These are phyloP conservation scores for Verruconis gallopava DNA, from an alignment of 2,329 filamentous ascomycete species.

Conservation along the genomic window DNA sequence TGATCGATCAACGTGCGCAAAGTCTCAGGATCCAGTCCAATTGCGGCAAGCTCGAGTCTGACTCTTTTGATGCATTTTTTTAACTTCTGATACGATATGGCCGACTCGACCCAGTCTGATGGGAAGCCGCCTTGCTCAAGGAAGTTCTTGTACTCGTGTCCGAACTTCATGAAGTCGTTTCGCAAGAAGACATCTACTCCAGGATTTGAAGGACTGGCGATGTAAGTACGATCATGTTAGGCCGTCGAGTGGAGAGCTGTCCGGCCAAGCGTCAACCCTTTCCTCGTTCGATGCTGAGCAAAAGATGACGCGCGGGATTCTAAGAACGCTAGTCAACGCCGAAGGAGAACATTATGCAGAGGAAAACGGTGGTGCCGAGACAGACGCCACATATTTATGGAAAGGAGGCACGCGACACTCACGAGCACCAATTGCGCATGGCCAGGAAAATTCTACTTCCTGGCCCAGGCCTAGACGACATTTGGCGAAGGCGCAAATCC, in stretches of 20 bases:
- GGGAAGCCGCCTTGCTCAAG: constrained; percentile 64
- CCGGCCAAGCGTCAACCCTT: not conserved
- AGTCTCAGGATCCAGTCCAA: constrained; percentile 62
- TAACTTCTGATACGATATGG: constrained; percentile 71
- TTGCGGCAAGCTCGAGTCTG: constrained; percentile 51
- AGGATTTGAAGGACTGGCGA: no score
- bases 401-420: not conserved
- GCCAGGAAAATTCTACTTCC: not conserved
- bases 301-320: no score
- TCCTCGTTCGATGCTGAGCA: no score
- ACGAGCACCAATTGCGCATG: not conserved
- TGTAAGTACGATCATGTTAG: constrained; percentile 1
- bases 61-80: constrained; percentile 85
- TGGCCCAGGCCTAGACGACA: not conserved
- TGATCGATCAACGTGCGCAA: constrained; percentile 49
- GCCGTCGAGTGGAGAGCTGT: not conserved
- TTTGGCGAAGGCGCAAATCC: no score
- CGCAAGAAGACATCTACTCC: no score
- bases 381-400: no score
- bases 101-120: constrained; percentile 54
- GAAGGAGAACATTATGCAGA: no score
- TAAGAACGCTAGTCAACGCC: no score
- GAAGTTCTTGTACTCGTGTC: constrained; percentile 59
- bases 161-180: constrained; percentile 92
- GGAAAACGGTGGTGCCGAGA: no score